Percentiles rank a stretch among this genome's conserved stretches.
Evolutionary conservation across 345 rosid genomes (phyloP).

Genomic region (Erucastrum elatum): DNA sequence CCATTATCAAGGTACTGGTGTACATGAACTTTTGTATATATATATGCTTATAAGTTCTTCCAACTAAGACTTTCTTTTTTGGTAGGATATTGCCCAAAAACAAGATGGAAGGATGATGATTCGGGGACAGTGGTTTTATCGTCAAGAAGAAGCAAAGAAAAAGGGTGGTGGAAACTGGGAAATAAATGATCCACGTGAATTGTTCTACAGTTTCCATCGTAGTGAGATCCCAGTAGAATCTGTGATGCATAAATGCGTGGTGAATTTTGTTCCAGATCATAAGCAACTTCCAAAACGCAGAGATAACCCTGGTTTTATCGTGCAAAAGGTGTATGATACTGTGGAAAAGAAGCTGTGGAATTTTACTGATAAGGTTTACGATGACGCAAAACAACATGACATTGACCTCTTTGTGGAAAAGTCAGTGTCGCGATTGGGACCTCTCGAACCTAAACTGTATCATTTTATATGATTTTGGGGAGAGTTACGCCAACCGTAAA

Average conservation of each 20-base stretch:
- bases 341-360: conserved; percentile 65
- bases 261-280: not conserved
- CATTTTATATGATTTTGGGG: not conserved
- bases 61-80: not conserved
- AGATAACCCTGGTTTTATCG: not conserved
- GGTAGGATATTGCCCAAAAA: conserved; percentile 73
- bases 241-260: not conserved
- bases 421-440: conserved; percentile 56
- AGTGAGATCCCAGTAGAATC: not conserved
- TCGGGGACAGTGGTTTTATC: conserved; percentile 97
- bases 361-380: conserved; percentile 75
- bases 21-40: too few species aligned
- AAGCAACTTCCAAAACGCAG: not conserved
- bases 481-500: not conserved
- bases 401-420: conserved; percentile 75
- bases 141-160: conserved; percentile 92
- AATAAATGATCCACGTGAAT: not conserved
- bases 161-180: conserved; percentile 95
- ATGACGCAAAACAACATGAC: conserved; percentile 67
- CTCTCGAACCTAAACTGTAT: conserved; percentile 31
- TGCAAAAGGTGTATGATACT: not conserved
- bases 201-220: not conserved
- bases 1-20: not conserved
- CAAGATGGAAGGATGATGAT: conserved; percentile 70
- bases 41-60: not conserved